A percentile compares a stretch with the other conserved stretches of the same genome.
Conservation (phyloP, 2,329 filamentous ascomycete genomes). For the Emmonsiellopsis sp. region DNA sequence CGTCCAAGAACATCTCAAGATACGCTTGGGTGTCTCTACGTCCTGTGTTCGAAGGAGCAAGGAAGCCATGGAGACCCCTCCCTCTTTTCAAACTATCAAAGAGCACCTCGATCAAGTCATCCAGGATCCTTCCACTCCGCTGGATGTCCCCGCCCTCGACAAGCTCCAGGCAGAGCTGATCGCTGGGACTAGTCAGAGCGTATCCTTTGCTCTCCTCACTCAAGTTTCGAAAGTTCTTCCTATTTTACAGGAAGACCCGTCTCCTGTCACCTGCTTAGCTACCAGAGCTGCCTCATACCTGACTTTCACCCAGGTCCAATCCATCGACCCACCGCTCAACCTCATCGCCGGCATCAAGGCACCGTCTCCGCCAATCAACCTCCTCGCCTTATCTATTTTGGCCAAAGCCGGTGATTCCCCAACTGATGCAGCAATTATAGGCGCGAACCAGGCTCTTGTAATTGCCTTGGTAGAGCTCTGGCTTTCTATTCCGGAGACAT, state of each 20-base stretch:
- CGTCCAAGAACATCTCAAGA: neutral
- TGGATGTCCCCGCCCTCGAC: constrained; percentile 43
- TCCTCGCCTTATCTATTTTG: constrained; percentile 47
- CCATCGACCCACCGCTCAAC: constrained; percentile 41
- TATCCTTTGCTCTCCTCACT: constrained; percentile 32
- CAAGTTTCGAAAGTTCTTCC: constrained; percentile 45
- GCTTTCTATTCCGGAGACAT: constrained; percentile 48
- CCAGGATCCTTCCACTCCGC: constrained; percentile 33
- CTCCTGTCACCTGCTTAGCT: constrained; percentile 45
- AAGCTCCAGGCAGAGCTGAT: constrained; percentile 39
- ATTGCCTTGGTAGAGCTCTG: constrained; percentile 48
- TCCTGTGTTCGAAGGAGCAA: neutral
- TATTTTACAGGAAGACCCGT: constrained; percentile 49
- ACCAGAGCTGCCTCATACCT: constrained; percentile 41
- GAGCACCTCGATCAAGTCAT: constrained; percentile 38
- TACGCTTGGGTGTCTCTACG: neutral
- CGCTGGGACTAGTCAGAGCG: constrained; percentile 23
- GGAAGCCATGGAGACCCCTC: constrained; percentile 24
- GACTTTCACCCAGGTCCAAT: constrained; percentile 41
- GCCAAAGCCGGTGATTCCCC: constrained; percentile 45
- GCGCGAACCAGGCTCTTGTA: constrained; percentile 47
- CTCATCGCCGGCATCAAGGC: constrained; percentile 47
- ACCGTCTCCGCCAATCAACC: constrained; percentile 46
- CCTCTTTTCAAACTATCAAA: constrained; percentile 27
- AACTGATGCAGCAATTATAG: constrained; percentile 50